Percentiles rank a stretch among this genome's conserved stretches.
phyloP scores from a whole-genome alignment of 1,284 basidiomycete genomes.

The Stygiomarasmius scandens region DNA sequence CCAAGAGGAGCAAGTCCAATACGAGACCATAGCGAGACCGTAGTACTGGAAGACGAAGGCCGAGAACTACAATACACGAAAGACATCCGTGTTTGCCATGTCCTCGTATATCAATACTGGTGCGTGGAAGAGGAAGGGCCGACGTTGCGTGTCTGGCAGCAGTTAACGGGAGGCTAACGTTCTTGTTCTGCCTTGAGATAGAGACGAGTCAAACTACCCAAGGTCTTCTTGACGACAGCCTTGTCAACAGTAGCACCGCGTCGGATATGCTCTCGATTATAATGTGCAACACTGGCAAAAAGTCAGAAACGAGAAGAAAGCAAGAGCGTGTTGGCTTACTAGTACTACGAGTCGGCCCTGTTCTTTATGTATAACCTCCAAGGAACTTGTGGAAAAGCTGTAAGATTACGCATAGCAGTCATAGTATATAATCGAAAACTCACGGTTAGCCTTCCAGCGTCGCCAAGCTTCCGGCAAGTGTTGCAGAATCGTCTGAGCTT shows the following conservation, averaged over 20 bases:
- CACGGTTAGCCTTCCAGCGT: constrained; percentile 98
- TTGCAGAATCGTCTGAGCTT: constrained; percentile 97
- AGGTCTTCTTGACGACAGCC: constrained; percentile 96
- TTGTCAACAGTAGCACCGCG: constrained; percentile 99
- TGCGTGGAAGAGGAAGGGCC: too few species aligned
- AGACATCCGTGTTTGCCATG: constrained; percentile 91
- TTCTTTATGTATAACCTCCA: constrained; percentile 99
- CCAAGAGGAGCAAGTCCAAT: constrained; percentile 90
- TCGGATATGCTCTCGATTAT: constrained; percentile 92
- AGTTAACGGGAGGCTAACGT: constrained; percentile 93
- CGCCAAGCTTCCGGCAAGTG: constrained; percentile 98
- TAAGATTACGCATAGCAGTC: constrained; percentile 6
- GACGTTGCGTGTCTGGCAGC: too few species aligned
- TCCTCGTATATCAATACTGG: constrained; percentile 89
- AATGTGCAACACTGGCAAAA: constrained; percentile 74
- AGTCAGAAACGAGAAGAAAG: constrained; percentile 6
- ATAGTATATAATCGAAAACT: constrained; percentile 31
- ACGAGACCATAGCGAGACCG: too few species aligned
- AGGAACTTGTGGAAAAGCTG: constrained; percentile 59
- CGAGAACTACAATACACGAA: constrained; percentile 93
- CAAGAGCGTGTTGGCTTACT: constrained; percentile 52
- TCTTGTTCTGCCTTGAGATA: constrained; percentile 99
- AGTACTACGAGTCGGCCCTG: constrained; percentile 99
- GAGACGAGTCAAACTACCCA: constrained; percentile 88
- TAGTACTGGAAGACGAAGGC: constrained; percentile 98